Conservation (phyloP, 495 filamentous ascomycete genomes). For the Podospora comata region DNA sequence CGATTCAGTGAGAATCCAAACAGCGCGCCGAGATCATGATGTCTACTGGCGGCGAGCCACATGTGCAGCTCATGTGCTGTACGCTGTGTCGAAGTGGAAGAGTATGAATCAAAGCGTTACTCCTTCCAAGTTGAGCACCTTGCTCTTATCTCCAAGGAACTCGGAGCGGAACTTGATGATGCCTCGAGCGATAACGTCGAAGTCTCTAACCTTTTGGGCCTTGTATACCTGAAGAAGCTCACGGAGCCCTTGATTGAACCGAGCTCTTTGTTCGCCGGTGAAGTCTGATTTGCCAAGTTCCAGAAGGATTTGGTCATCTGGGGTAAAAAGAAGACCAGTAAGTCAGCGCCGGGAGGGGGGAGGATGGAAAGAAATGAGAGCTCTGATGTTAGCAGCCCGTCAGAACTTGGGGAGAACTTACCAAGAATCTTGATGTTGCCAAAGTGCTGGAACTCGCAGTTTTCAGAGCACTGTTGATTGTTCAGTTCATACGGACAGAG, state of each 20-base stretch:
- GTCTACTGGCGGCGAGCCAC: not conserved
- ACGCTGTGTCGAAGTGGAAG: not conserved
- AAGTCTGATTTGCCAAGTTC: slow-evolving; percentile 75
- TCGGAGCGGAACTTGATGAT: slow-evolving; percentile 75
- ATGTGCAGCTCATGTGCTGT: not conserved
- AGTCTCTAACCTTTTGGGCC: slow-evolving; percentile 70
- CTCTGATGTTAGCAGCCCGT: slow-evolving; percentile 34
- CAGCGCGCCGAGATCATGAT: not conserved
- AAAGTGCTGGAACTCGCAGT: slow-evolving; percentile 75
- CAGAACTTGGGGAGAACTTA: slow-evolving; percentile 53
- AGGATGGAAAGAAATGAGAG: slow-evolving; percentile 21
- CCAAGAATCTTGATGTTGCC: slow-evolving; percentile 70
- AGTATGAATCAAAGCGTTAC: slow-evolving; percentile 31
- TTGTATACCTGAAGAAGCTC: slow-evolving; percentile 73
- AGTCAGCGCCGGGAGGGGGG: slow-evolving; percentile 54
- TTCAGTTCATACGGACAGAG: slow-evolving; percentile 72
- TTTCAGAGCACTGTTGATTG: slow-evolving; percentile 76
- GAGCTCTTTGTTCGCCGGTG: slow-evolving; percentile 63
- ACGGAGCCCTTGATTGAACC: slow-evolving; percentile 72
- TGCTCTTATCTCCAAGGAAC: slow-evolving; percentile 51
- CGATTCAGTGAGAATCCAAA: not conserved
- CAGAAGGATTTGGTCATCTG: slow-evolving; percentile 85
- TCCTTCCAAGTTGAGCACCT: slow-evolving; percentile 44
- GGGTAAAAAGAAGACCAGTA: slow-evolving; percentile 44
- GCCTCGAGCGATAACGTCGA: slow-evolving; percentile 71